Conservation (phyloP, 2,329 filamentous ascomycete genomes). For the Berkeleyomyces basicola region DNA sequence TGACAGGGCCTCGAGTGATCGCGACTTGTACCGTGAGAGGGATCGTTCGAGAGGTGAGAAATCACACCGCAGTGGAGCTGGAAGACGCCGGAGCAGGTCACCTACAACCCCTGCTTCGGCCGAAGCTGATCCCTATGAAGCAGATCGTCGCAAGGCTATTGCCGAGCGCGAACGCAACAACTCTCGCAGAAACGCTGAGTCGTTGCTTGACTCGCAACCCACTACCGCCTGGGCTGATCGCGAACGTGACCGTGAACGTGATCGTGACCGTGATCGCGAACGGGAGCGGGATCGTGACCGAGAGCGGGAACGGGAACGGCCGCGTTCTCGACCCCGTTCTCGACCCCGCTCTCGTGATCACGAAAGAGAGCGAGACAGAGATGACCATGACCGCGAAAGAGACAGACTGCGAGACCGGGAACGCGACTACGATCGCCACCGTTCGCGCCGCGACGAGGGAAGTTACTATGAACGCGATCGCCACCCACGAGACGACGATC, state of each 20-base stretch:
- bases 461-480: constrained; percentile 61
- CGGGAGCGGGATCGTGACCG: constrained; percentile 18
- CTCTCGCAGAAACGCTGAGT: constrained; percentile 15
- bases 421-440: constrained; percentile 28
- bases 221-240: constrained; percentile 20
- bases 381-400: constrained; percentile 39
- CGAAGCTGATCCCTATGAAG: constrained; percentile 85
- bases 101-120: constrained; percentile 26
- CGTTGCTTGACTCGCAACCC: constrained; percentile 6
- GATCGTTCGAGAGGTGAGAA: constrained; percentile 43
- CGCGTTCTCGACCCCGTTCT: too few species aligned
- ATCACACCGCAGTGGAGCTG: constrained; percentile 36
- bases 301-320: constrained; percentile 23
- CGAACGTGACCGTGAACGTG: constrained; percentile 26
- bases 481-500: constrained; percentile 74
- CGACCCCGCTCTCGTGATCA: constrained; percentile 23
- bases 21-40: constrained; percentile 40
- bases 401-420: constrained; percentile 39
- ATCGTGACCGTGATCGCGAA: constrained; percentile 22
- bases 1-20: constrained; percentile 37
- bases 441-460: constrained; percentile 21
- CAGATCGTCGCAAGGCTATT: constrained; percentile 82
- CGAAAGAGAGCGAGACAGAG: constrained; percentile 37
- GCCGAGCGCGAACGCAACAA: constrained; percentile 90
- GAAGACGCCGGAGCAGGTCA: constrained; percentile 54